phyloP scores from a whole-genome alignment of 2,329 filamentous ascomycete genomes.

The Trichoderma breve region DNA sequence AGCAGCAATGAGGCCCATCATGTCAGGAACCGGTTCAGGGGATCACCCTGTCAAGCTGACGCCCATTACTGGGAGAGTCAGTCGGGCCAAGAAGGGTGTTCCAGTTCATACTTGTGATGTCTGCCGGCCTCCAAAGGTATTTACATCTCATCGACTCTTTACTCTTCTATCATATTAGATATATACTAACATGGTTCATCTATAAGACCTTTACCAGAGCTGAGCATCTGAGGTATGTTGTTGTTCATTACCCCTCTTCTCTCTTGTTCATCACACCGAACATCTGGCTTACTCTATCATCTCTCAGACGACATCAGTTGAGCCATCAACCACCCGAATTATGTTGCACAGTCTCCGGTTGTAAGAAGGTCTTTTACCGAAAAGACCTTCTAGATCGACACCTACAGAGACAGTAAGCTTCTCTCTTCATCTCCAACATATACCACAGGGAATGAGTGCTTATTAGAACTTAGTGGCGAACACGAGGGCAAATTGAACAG shows the following conservation, averaged over 20 bases:
- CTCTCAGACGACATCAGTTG: slow-evolving; percentile 56
- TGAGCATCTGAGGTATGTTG: slow-evolving; percentile 57
- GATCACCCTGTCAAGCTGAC: slow-evolving; percentile 51
- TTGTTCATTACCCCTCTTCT: neutral
- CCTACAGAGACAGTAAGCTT: slow-evolving; percentile 39
- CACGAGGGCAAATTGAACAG: slow-evolving; percentile 26
- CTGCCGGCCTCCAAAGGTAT: slow-evolving; percentile 53
- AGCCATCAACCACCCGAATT: slow-evolving; percentile 56
- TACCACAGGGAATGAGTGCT: neutral
- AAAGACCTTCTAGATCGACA: slow-evolving; percentile 61
- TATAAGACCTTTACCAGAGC: slow-evolving; percentile 59
- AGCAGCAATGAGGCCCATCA: slow-evolving; percentile 42
- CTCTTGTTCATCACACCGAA: neutral
- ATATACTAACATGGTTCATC: slow-evolving; percentile 13
- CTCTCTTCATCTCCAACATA: neutral
- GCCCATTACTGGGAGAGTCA: slow-evolving; percentile 56
- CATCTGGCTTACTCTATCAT: slow-evolving; percentile 14
- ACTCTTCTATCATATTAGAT: neutral
- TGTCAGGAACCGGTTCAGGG: slow-evolving; percentile 31
- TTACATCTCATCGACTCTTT: neutral
- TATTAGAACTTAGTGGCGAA: slow-evolving; percentile 18
- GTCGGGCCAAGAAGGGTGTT: slow-evolving; percentile 59
- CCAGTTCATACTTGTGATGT: slow-evolving; percentile 55
- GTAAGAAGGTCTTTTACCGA: slow-evolving; percentile 57
- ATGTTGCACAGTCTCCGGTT: slow-evolving; percentile 51